A percentile compares a stretch with the other conserved stretches of the same genome.
These are phyloP conservation scores for Clavaria fumosa DNA, from an alignment of 768 basidiomycete species.

Conservation along the genomic window DNA sequence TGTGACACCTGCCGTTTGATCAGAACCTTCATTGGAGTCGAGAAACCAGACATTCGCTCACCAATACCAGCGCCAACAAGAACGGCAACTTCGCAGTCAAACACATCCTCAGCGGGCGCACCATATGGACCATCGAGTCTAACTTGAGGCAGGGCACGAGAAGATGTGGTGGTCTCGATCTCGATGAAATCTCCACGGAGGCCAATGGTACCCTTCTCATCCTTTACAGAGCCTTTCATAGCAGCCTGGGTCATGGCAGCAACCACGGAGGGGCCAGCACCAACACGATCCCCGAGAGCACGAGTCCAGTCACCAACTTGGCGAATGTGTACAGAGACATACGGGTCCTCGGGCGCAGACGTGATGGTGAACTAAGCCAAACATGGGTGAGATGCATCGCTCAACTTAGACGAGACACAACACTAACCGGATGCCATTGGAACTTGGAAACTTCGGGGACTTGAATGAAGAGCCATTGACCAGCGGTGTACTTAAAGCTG, in stretches of 20 bases:
- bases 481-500: slow-evolving; percentile 80
- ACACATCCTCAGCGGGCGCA: slow-evolving; percentile 86
- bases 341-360: slow-evolving; percentile 88
- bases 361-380: slow-evolving; percentile 77
- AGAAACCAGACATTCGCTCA: slow-evolving; percentile 18
- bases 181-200: slow-evolving; percentile 73
- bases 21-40: slow-evolving; percentile 1
- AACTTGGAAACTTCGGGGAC: slow-evolving; percentile 70
- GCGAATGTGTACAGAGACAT: slow-evolving; percentile 82
- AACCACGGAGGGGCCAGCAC: slow-evolving; percentile 63
- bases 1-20: slow-evolving; percentile 48
- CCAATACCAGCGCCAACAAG: slow-evolving; percentile 91
- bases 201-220: slow-evolving; percentile 25
- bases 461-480: slow-evolving; percentile 86
- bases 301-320: slow-evolving; percentile 86
- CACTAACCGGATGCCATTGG: slow-evolving; percentile 94
- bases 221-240: slow-evolving; percentile 62
- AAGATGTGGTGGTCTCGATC: slow-evolving; percentile 36
- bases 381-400: slow-evolving; percentile 5
- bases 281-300: slow-evolving; percentile 73
- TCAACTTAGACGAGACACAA: neutral
- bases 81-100: slow-evolving; percentile 74
- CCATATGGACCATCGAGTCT: slow-evolving; percentile 88
- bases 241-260: slow-evolving; percentile 65
- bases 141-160: slow-evolving; percentile 46